Percentiles rank a stretch among this genome's conserved stretches.
Conservation (phyloP, 2,329 filamentous ascomycete genomes). For the Fusarium proliferatum region DNA sequence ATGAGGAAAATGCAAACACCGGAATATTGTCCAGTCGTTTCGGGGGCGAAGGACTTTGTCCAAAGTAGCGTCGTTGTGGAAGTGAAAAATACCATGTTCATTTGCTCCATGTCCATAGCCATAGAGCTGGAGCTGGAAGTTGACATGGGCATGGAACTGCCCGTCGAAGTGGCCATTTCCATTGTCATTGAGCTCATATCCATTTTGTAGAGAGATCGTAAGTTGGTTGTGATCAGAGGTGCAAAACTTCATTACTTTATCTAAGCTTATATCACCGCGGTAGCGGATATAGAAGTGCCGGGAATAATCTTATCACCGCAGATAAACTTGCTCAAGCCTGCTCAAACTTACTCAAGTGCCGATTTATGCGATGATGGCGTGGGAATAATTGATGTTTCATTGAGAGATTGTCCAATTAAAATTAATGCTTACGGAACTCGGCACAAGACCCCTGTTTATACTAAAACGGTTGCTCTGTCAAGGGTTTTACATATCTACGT, state of each 20-base stretch:
- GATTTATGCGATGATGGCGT: background rate
- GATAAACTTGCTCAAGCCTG: constrained; percentile 4
- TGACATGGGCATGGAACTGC: background rate
- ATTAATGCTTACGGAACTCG: background rate
- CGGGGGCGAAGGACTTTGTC: background rate
- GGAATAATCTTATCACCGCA: background rate
- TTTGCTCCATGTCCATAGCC: background rate
- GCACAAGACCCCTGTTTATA: background rate
- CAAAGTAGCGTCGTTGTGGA: background rate
- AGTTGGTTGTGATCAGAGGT: background rate
- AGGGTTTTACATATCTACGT: background rate
- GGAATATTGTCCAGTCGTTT: background rate
- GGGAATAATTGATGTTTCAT: background rate
- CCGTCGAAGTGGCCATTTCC: background rate
- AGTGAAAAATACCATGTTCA: background rate
- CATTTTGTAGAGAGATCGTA: background rate
- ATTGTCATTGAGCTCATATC: background rate
- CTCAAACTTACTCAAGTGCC: constrained; percentile 3
- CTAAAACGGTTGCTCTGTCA: background rate
- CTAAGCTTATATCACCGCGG: background rate
- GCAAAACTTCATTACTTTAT: background rate
- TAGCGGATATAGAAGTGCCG: background rate
- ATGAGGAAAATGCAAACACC: background rate
- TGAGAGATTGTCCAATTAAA: background rate
- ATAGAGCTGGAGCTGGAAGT: background rate